These are phyloP conservation scores for Aspergillus nomiae DNA, from an alignment of 2,329 filamentous ascomycete species.

Conservation along the genomic window DNA sequence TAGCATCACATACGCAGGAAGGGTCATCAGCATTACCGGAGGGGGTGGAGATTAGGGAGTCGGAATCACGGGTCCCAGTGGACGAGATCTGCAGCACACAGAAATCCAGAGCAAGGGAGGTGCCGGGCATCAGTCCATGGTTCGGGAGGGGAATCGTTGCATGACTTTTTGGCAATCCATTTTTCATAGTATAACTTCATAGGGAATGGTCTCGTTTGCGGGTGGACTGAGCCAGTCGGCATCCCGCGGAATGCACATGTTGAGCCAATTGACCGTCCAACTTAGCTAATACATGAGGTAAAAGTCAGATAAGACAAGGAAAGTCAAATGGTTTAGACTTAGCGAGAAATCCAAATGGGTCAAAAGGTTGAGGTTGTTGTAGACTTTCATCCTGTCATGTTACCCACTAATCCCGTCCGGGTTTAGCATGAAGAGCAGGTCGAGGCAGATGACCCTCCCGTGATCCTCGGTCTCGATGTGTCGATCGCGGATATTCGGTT, in stretches of 20 bases:
- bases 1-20: neutral
- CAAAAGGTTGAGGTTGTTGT: neutral
- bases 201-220: neutral
- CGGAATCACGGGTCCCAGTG: neutral
- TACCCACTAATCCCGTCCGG: neutral
- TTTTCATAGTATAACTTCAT: neutral
- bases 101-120: neutral
- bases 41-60: neutral
- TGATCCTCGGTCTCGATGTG: neutral
- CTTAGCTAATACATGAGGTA: neutral
- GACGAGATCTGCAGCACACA: neutral
- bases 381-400: neutral
- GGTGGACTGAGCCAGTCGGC: slow-evolving; percentile 13
- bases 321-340: neutral
- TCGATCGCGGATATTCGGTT: neutral
- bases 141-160: slow-evolving; percentile 6
- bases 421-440: neutral
- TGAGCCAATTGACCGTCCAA: neutral
- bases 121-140: slow-evolving; percentile 2
- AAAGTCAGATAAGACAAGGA: neutral
- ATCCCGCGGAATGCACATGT: slow-evolving; percentile 9
- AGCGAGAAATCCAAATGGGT: neutral
- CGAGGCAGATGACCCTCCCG: slow-evolving; percentile 1
- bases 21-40: neutral
- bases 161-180: neutral